These are phyloP conservation scores for Acacia pycnantha DNA, from an alignment of 331 rosid species.

Conservation along the genomic window DNA sequence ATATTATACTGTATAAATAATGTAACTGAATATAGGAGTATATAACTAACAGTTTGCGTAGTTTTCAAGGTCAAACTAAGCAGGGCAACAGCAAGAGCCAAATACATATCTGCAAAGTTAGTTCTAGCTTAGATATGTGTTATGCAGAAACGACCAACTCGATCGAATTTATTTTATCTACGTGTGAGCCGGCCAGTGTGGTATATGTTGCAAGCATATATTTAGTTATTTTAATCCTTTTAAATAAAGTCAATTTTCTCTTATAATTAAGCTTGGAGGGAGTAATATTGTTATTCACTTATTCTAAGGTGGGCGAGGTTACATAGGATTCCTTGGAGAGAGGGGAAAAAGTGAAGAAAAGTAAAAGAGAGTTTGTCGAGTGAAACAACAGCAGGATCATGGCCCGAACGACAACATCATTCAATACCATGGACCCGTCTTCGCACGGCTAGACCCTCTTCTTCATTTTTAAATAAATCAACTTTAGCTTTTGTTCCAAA, in stretches of 20 bases:
- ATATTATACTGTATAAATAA: background rate
- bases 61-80: background rate
- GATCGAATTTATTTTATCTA: background rate
- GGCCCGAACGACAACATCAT: constrained; percentile 53
- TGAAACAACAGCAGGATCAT: constrained; percentile 38
- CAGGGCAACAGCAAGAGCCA: background rate
- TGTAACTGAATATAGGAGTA: background rate
- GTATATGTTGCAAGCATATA: background rate
- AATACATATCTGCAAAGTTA: background rate
- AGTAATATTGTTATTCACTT: background rate
- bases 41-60: too few relatives aligned
- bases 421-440: background rate
- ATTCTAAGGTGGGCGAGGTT: background rate
- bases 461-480: constrained; percentile 15
- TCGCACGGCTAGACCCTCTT: constrained; percentile 12
- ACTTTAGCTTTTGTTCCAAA: constrained; percentile 33
- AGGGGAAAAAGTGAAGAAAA: constrained; percentile 25
- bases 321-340: constrained; percentile 49
- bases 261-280: too few relatives aligned
- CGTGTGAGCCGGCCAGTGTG: background rate
- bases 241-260: too few relatives aligned
- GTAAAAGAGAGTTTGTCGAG: constrained; percentile 43
- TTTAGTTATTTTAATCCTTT: too few relatives aligned
- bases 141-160: background rate
- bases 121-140: background rate